A percentile compares a stretch with the other conserved stretches of the same genome.
Conservation (phyloP, 108 stramenopile species). For the Parietichytrium sp. region DNA sequence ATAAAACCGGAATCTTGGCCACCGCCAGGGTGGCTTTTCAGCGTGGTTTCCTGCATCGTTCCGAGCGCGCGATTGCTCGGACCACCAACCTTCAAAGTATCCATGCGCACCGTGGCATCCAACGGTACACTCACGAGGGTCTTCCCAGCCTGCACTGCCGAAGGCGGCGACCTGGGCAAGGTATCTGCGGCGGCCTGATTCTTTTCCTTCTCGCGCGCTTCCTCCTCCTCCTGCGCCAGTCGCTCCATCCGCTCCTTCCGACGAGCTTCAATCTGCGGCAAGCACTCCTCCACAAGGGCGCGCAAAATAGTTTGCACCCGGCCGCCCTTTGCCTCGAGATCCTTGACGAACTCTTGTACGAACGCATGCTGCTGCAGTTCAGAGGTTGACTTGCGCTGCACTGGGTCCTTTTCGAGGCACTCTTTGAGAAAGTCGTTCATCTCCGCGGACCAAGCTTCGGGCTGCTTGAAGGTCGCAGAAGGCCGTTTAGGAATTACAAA, state of each 20-base stretch:
- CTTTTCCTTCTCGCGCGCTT: background rate
- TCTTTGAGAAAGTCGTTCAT: constrained; percentile 53
- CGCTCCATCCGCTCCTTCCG: constrained; percentile 24
- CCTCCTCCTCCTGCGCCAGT: background rate
- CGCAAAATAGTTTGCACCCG: background rate
- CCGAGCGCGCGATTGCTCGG: too few species aligned
- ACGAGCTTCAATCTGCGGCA: constrained; percentile 36
- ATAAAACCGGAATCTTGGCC: constrained; percentile 20
- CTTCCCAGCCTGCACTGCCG: background rate
- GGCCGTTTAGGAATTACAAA: constrained; percentile 66
- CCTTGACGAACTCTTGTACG: constrained; percentile 40
- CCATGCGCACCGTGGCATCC: constrained; percentile 30
- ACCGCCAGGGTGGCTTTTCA: background rate
- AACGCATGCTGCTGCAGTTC: constrained; percentile 49
- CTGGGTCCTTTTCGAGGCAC: constrained; percentile 54
- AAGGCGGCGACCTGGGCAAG: background rate
- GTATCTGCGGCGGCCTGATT: background rate
- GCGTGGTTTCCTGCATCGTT: background rate
- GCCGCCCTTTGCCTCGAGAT: constrained; percentile 37
- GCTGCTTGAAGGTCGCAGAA: constrained; percentile 60
- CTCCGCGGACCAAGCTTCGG: constrained; percentile 56
- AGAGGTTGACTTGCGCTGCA: background rate
- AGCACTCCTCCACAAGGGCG: background rate
- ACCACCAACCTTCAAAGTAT: background rate
- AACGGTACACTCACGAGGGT: background rate